Evolutionary conservation across 345 rosid genomes (phyloP), one percentile per base, ranked within the genome.

Genomic region (Capsella bursapastoris): DNA sequence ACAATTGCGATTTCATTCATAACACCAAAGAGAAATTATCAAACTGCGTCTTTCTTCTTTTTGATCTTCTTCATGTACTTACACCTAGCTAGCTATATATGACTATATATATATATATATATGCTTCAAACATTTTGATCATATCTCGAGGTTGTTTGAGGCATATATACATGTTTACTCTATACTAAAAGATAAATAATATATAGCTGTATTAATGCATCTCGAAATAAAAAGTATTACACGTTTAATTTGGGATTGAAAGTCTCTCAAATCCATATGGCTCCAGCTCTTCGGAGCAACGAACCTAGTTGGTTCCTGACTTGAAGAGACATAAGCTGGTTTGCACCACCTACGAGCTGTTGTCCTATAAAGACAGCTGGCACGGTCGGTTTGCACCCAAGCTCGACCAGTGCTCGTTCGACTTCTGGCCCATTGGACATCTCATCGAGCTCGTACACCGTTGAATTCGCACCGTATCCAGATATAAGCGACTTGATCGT

Each of bases 291-390:
- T 61, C 78, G 83, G 53, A 93, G 98, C 76, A 85, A 43, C 7
- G 89, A 75, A 32, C 75, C 89, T 2, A 93, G 82, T 77, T 88
- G 81, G 70, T 92, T 88, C 83, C 70, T 85, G 44, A 93, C 82
- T 31, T 89, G 87, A 61, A 91, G 87, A 70, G 85, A 78, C 76
- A 90, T 88, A 75, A 93, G 64, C 73, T 93, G 88, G 64, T 83
- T 81, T 28, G 94, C 80, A 72, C 97, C 97, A 2, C 97, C 98
- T 9, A 85, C 69, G 52, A 87, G 88, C 64, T 82, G 74, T 63
- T 89, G 86, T 5, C 91, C 94, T 27, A 93, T 93, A 83, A 91
- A 93, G 48, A 93, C 96, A 1, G 87, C 87, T 0, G 98, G 98
- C 1, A 88, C 85, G 1, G 71, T 82, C 11, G 90, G 89, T 8